Conservation (phyloP, 371 early-diverging fungal species). For the Funneliformis caledonium region DNA sequence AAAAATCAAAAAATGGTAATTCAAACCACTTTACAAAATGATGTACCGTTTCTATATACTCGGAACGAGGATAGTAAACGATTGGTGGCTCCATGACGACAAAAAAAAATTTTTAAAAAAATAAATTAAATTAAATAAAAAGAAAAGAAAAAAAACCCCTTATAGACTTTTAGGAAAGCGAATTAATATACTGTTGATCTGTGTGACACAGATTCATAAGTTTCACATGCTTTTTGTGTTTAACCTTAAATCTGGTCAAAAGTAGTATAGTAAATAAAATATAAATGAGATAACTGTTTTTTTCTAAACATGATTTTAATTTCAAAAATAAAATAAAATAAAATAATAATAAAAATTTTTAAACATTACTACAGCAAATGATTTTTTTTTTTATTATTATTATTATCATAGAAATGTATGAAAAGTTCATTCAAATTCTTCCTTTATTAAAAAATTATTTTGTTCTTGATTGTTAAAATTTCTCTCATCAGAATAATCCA, state of each 20-base stretch:
- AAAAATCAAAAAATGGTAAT: neutral
- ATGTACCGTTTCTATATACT: slow-evolving; percentile 86
- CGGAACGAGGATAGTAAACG: slow-evolving; percentile 65
- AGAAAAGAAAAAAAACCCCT: too few species aligned
- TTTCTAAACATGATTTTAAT: too few species aligned
- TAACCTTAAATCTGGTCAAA: too few species aligned
- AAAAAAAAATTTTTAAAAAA: neutral
- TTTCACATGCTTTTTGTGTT: too few species aligned
- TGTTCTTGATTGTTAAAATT: neutral
- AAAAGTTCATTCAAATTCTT: neutral
- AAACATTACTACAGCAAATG: neutral
- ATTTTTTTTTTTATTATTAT: neutral
- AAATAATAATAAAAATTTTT: neutral
- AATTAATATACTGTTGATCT: too few species aligned
- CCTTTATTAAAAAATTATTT: neutral
- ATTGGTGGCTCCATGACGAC: slow-evolving; percentile 75
- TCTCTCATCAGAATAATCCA: neutral
- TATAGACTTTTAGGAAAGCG: too few species aligned
- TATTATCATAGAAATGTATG: neutral
- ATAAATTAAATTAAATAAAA: too few species aligned
- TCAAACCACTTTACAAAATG: neutral
- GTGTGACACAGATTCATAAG: too few species aligned
- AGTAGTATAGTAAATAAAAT: too few species aligned
- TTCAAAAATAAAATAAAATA: neutral
- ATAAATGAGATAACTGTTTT: too few species aligned